Conservation (phyloP, 306 rosid species). For the Cyamopsis tetragonoloba region DNA sequence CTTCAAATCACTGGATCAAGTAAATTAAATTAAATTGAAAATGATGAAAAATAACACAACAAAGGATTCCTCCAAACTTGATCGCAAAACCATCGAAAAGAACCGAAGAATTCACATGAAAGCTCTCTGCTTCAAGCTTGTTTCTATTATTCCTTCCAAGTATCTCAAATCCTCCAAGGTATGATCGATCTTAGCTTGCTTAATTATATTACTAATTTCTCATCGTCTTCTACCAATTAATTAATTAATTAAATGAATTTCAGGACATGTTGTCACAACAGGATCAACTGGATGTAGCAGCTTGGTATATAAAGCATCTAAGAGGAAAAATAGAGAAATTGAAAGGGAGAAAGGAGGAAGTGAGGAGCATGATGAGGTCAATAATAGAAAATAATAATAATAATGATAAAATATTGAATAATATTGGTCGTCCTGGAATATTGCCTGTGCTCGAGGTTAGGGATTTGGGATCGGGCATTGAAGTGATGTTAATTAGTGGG, state of each 20-base stretch:
- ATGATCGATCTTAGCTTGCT: no score
- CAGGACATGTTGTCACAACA: slow-evolving; percentile 55
- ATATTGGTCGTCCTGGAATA: neutral
- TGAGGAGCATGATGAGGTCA: slow-evolving; percentile 4
- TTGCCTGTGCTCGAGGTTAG: slow-evolving; percentile 46
- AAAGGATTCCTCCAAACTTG: slow-evolving; percentile 34
- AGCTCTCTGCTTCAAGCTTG: slow-evolving; percentile 61
- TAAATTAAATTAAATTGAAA: no score
- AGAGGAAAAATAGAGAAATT: slow-evolving; percentile 46
- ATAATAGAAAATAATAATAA: neutral
- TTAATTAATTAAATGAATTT: neutral
- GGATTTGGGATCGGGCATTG: slow-evolving; percentile 47
- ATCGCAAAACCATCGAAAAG: slow-evolving; percentile 60
- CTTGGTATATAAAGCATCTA: slow-evolving; percentile 44
- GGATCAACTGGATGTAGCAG: slow-evolving; percentile 49
- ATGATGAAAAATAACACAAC: slow-evolving; percentile 26
- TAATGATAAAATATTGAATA: neutral
- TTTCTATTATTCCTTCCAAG: slow-evolving; percentile 51
- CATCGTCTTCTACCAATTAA: no score
- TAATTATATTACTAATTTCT: no score
- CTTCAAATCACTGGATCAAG: no score
- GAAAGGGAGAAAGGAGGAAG: slow-evolving; percentile 44
- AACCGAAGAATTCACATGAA: slow-evolving; percentile 78
- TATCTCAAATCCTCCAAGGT: slow-evolving; percentile 45
- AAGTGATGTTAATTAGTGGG: slow-evolving; percentile 54